Conservation (phyloP, 2,329 filamentous ascomycete genomes). For the Nectriaceae sp. region DNA sequence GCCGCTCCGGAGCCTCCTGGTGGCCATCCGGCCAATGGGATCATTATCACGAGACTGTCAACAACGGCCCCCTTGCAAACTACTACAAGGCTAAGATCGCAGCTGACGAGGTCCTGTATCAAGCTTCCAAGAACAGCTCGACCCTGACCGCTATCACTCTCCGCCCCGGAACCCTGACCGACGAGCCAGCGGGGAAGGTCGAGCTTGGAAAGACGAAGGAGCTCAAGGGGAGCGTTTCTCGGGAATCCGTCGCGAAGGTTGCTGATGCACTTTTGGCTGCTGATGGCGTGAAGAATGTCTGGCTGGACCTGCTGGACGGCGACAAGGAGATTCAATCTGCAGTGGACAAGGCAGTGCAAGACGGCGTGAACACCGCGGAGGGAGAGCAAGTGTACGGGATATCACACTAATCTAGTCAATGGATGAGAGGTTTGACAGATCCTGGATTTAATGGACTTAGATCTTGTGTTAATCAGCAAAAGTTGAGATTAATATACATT, state of each 20-base stretch:
- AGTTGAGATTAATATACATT: too few species aligned
- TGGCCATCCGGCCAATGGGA: slow-evolving; percentile 54
- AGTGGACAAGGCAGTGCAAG: slow-evolving; percentile 49
- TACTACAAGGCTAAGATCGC: slow-evolving; percentile 64
- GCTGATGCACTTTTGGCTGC: slow-evolving; percentile 56
- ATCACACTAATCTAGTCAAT: too few species aligned
- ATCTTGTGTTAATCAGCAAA: too few species aligned
- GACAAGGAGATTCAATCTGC: slow-evolving; percentile 49
- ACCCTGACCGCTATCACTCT: slow-evolving; percentile 54
- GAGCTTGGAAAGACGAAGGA: slow-evolving; percentile 48
- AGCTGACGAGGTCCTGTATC: slow-evolving; percentile 59
- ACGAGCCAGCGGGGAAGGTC: slow-evolving; percentile 50
- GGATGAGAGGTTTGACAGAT: too few species aligned
- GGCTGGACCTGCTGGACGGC: slow-evolving; percentile 59
- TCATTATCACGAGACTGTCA: slow-evolving; percentile 43
- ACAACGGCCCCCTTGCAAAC: slow-evolving; percentile 43
- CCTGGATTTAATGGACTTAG: too few species aligned
- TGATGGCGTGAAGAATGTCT: slow-evolving; percentile 48
- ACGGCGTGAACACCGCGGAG: slow-evolving; percentile 53
- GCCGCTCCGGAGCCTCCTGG: slow-evolving; percentile 55
- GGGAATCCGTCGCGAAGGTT: slow-evolving; percentile 62
- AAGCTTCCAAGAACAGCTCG: slow-evolving; percentile 42
- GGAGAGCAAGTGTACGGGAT: slow-evolving; percentile 47
- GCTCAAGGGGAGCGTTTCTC: slow-evolving; percentile 45
- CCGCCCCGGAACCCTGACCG: slow-evolving; percentile 52